Percentiles rank a stretch among this genome's conserved stretches.
phyloP scores from a whole-genome alignment of 1,139 yeast genomes.

The Suhomyces taliae region DNA sequence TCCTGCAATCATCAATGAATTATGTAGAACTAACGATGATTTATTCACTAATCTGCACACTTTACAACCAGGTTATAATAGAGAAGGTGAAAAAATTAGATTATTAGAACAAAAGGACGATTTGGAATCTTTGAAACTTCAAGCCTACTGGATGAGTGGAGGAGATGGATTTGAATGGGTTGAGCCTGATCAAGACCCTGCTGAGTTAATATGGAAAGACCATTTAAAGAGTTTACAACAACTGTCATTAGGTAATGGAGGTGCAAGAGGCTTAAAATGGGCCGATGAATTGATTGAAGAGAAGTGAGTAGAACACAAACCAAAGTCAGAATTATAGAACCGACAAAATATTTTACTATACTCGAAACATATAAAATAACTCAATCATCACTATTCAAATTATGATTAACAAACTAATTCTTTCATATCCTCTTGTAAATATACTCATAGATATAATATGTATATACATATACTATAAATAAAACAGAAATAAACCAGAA shows the following conservation, averaged over 20 bases:
- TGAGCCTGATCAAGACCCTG: constrained; percentile 82
- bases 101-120: constrained; percentile 43
- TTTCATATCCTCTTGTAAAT: no score
- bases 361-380: no score
- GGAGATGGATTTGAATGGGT: constrained; percentile 81
- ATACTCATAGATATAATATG: no score
- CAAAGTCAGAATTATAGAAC: no score
- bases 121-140: constrained; percentile 55
- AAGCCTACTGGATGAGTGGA: constrained; percentile 76
- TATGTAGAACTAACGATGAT: constrained; percentile 34
- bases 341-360: no score
- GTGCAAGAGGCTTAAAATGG: constrained; percentile 19
- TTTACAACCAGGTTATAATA: constrained; percentile 34
- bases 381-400: no score
- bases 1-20: constrained; percentile 38
- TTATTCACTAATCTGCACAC: constrained; percentile 26
- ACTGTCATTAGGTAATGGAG: constrained; percentile 15
- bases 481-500: no score
- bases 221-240: constrained; percentile 30
- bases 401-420: no score
- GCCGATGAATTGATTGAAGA: constrained; percentile 22
- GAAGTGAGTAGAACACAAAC: background rate
- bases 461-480: no score
- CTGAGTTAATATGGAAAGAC: constrained; percentile 57
- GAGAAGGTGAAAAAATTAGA: constrained; percentile 43